Evolutionary conservation across 2,329 filamentous ascomycete species (phyloP).

Genomic region (Dactylellina parvicollis): DNA sequence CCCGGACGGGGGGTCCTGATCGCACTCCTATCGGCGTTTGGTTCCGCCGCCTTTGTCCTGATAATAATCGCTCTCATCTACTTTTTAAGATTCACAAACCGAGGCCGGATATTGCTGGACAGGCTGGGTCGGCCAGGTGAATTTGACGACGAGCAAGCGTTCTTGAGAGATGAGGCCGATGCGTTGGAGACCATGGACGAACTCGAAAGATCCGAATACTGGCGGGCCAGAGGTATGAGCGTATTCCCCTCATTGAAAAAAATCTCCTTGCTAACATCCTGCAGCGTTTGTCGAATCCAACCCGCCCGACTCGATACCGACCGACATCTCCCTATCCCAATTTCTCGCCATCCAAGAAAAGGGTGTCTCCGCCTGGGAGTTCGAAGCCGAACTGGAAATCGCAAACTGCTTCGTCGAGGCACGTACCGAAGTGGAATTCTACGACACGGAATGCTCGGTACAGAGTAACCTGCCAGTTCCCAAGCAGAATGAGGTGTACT

Average conservation of each 20-base stretch:
- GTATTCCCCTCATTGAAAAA: not conserved
- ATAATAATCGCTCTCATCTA: constrained; percentile 84
- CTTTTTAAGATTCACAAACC: constrained; percentile 89
- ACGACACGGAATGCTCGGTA: constrained; percentile 96
- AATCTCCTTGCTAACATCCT: constrained; percentile 51
- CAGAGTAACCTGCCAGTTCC: constrained; percentile 96
- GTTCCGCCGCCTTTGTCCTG: constrained; percentile 85
- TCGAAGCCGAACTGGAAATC: constrained; percentile 98
- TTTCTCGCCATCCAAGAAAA: constrained; percentile 99
- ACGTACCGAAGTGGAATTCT: constrained; percentile 97
- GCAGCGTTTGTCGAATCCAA: constrained; percentile 92
- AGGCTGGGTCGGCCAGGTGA: constrained; percentile 92
- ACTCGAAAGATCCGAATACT: constrained; percentile 85
- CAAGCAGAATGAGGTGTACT: constrained; percentile 99
- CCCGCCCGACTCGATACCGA: constrained; percentile 92
- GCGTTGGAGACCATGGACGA: constrained; percentile 97
- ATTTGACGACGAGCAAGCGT: constrained; percentile 97
- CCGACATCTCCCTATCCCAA: constrained; percentile 96
- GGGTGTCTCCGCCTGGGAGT: constrained; percentile 99
- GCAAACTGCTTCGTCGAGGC: constrained; percentile 98
- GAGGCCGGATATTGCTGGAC: constrained; percentile 90
- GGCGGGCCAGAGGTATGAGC: constrained; percentile 86
- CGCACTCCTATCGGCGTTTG: constrained; percentile 91
- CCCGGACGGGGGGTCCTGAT: constrained; percentile 86
- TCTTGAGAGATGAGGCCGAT: constrained; percentile 91